Evolutionary conservation across 2,329 filamentous ascomycete genomes (phyloP).

Genomic region (Pseudogymnoascus sp.): DNA sequence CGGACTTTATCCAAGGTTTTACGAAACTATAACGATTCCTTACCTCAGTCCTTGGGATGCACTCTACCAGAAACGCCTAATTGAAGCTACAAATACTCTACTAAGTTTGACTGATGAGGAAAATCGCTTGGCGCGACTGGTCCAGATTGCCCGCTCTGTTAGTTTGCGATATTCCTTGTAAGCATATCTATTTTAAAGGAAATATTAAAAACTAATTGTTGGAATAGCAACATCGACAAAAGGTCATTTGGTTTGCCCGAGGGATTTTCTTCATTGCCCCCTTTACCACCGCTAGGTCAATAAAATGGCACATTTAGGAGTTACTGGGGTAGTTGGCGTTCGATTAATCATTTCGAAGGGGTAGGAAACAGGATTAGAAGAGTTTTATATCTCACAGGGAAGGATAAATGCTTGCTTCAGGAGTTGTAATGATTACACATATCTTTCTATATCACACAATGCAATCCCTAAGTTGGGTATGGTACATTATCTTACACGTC

Average conservation of each 20-base stretch:
- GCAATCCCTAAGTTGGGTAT: constrained; percentile 9
- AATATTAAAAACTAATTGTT: background rate
- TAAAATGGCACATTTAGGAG: background rate
- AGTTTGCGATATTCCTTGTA: constrained; percentile 12
- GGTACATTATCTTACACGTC: constrained; percentile 9
- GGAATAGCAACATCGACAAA: background rate
- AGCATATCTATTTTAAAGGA: background rate
- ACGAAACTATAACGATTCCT: constrained; percentile 18
- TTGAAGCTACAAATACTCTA: constrained; percentile 13
- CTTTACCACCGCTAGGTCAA: background rate
- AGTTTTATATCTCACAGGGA: background rate
- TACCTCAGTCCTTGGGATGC: constrained; percentile 17
- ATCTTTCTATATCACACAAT: constrained; percentile 5
- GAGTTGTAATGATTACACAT: background rate
- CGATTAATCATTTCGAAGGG: background rate
- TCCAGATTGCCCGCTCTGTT: constrained; percentile 15
- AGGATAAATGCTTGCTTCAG: background rate
- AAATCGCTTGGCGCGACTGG: constrained; percentile 17
- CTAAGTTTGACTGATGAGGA: constrained; percentile 20
- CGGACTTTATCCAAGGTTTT: constrained; percentile 21
- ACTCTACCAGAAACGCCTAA: constrained; percentile 15
- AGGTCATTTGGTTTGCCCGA: background rate
- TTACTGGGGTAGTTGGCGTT: background rate
- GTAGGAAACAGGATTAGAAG: background rate
- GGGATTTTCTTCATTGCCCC: background rate